These are phyloP conservation scores for Tephrocybe sp. DNA, from an alignment of 768 basidiomycete species.

Conservation along the genomic window DNA sequence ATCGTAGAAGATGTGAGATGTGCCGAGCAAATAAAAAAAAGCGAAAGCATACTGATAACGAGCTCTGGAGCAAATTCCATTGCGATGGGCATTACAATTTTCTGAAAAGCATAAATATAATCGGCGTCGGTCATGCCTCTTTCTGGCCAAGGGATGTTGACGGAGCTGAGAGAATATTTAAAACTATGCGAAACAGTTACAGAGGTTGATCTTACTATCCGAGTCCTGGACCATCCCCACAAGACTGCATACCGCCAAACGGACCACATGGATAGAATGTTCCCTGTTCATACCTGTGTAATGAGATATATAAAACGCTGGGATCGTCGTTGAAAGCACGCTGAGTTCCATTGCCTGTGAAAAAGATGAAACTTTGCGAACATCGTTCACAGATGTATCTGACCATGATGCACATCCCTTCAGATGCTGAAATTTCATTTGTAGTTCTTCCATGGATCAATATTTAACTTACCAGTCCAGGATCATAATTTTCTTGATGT, in stretches of 20 bases:
- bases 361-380: conserved; percentile 5
- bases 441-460: conserved; percentile 4
- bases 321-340: conserved; percentile 94
- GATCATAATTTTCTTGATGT: conserved; percentile 82
- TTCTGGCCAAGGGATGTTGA: conserved; percentile 95
- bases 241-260: conserved; percentile 84
- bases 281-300: conserved; percentile 94
- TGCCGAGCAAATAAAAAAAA: not conserved
- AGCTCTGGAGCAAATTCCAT: conserved; percentile 95
- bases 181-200: not conserved
- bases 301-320: conserved; percentile 86
- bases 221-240: conserved; percentile 78
- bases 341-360: conserved; percentile 92
- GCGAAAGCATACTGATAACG: conserved; percentile 76
- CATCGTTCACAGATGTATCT: conserved; percentile 4
- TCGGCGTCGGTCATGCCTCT: conserved; percentile 92
- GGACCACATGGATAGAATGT: conserved; percentile 91
- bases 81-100: conserved; percentile 95
- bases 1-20: conserved; percentile 4
- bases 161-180: conserved; percentile 55
- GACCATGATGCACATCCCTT: conserved; percentile 89
- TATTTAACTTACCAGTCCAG: conserved; percentile 80
- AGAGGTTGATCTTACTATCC: conserved; percentile 68
- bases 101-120: conserved; percentile 95
- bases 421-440: not conserved